These are phyloP conservation scores for Ustilago cynodontis DNA, from an alignment of 1,284 basidiomycete species.

Conservation along the genomic window DNA sequence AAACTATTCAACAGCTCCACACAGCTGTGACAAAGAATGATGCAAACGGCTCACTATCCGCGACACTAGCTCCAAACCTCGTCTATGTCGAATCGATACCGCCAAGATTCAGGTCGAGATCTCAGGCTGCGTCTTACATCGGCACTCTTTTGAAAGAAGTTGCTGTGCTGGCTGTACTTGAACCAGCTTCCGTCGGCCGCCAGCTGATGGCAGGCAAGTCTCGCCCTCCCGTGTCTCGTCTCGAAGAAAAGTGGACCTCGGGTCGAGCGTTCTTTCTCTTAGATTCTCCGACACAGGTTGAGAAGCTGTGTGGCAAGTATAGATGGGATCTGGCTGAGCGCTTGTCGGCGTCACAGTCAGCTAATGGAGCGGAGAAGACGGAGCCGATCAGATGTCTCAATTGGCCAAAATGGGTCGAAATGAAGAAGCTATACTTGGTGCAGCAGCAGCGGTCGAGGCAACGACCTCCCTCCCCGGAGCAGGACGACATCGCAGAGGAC, in stretches of 20 bases:
- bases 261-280: slow-evolving; percentile 35
- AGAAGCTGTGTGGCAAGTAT: slow-evolving; percentile 8
- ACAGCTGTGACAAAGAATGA: background rate
- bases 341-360: background rate
- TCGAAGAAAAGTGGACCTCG: slow-evolving; percentile 28
- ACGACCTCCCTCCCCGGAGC: no score
- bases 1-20: background rate
- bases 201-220: slow-evolving; percentile 1
- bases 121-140: slow-evolving; percentile 23
- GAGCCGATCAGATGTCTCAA: slow-evolving; percentile 31
- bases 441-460: slow-evolving; percentile 6
- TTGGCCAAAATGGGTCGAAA: slow-evolving; percentile 19
- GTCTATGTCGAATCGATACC: slow-evolving; percentile 31
- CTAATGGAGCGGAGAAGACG: background rate
- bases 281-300: slow-evolving; percentile 6
- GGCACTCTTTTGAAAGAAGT: background rate
- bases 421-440: slow-evolving; percentile 20
- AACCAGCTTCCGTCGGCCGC: slow-evolving; percentile 17
- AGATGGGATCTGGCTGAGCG: slow-evolving; percentile 22
- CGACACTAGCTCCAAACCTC: background rate
- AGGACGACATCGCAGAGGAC: background rate
- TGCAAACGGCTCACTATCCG: background rate
- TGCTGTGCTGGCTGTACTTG: slow-evolving; percentile 9
- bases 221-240: background rate
- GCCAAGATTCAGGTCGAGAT: slow-evolving; percentile 6